Evolutionary conservation across 257 asterid genomes (phyloP), one percentile per base, ranked within the genome.

Genomic region (Sherardia arvensis): DNA sequence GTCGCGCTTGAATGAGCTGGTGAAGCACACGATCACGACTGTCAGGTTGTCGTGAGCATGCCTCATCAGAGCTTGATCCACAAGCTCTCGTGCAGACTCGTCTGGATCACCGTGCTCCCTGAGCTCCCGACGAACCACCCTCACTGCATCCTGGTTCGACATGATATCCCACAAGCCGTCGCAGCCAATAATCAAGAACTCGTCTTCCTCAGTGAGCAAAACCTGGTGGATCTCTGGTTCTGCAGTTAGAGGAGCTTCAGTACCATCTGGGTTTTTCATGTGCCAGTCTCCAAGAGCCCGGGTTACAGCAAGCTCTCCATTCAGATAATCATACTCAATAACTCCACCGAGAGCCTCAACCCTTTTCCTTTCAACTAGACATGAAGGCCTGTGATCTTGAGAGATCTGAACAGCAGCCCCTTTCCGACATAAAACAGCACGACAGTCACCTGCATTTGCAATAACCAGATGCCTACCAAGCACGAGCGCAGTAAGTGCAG

Each of bases 221-320:
- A 77, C 73, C 62, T 60, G 74, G 40, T 80, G 81, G 51, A 92
- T 73, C 64, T 92, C 99, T 1, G 99, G 99, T 71, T 92, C 96
- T 0, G 97, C 95, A 1, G 90, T 86, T 25, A 91, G 85, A 51
- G 96, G 98, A 6, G 96, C 81, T 11, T 86, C 80, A 25, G 93
- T 82, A 1, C 96, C 99, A 55, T 77, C 60, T 1, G 97, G 91
- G 32, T 81, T 91, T 68, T 92, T 92, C 97, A 92, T 83, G 47
- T 80, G 83, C 99, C 95, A 89, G 79, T 92, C 99, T 59, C 99
- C 99, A 14, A 92, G 95, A 22, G 97, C 96, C 22, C 99, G 83
- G 9, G 97, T 89, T 30, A 92, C 90, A 28, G 95, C 87, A 30
- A 92, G 95, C 38, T 85, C 95, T 36, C 97, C 97, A 4, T 92